Conservation (phyloP, 164 flowering plant species). For the grape (Vitis vinifera) region ASM3070453v1 NC_081805.1:5041501-5042000, state of each 20-base stretch:
- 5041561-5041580: too few species aligned
- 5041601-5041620: too few species aligned
- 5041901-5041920: too few species aligned
- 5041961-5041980: too few species aligned
- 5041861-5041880: background rate
- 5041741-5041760: slow-evolving; percentile 17
- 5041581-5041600: too few species aligned
- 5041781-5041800: slow-evolving; percentile 11
- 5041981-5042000: too few species aligned
- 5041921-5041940: too few species aligned
- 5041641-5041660: background rate
- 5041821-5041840: slow-evolving; percentile 18
- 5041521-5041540: slow-evolving; percentile 17
- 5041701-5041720: background rate
- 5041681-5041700: too few species aligned
- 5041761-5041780: slow-evolving; percentile 18
- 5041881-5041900: too few species aligned
- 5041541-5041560: background rate
- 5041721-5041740: background rate
- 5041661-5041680: background rate
- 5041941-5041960: too few species aligned
- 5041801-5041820: slow-evolving; percentile 12
- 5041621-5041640: too few species aligned
- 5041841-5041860: slow-evolving; percentile 13
- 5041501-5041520: slow-evolving; percentile 16